Evolutionary conservation across 2,329 filamentous ascomycete genomes (phyloP).

Genomic region (Fusarium euwallaceae): DNA sequence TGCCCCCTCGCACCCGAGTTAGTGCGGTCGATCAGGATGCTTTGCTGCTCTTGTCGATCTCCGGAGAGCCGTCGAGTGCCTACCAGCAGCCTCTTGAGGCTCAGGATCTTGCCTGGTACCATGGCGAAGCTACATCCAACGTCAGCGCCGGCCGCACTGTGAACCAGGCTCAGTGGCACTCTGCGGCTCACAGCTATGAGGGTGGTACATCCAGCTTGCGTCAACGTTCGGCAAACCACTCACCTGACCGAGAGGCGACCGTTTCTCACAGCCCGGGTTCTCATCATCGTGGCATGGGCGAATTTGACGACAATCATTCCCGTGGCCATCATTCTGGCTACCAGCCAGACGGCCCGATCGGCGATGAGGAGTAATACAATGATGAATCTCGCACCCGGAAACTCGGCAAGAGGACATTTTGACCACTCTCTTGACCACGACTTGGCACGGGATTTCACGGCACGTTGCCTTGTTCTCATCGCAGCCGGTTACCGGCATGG

Average conservation of each 20-base stretch:
- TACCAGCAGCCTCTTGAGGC: constrained; percentile 13
- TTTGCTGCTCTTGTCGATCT: not conserved
- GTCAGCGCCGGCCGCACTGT: constrained; percentile 23
- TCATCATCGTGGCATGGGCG: constrained; percentile 1
- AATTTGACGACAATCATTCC: not conserved
- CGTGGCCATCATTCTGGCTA: constrained; percentile 5
- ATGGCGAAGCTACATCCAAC: constrained; percentile 21
- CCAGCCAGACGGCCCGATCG: constrained; percentile 6
- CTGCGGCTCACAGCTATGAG: constrained; percentile 8
- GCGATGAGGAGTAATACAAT: not conserved
- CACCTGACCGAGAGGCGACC: not conserved
- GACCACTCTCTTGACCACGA: not conserved
- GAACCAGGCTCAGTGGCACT: constrained; percentile 23
- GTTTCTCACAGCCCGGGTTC: not conserved
- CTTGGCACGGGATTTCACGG: not conserved
- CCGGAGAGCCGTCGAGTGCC: not conserved
- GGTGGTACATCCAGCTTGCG: not conserved
- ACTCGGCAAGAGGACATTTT: not conserved
- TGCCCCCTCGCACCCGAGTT: not conserved
- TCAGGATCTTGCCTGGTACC: constrained; percentile 26
- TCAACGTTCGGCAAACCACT: constrained; percentile 8
- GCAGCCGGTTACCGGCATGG: not conserved
- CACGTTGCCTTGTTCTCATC: not conserved
- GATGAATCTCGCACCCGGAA: not conserved
- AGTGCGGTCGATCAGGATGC: constrained; percentile 3